phyloP scores from a whole-genome alignment of 163 green algal species.

The Chlamydomonas reinhardtii region DNA sequence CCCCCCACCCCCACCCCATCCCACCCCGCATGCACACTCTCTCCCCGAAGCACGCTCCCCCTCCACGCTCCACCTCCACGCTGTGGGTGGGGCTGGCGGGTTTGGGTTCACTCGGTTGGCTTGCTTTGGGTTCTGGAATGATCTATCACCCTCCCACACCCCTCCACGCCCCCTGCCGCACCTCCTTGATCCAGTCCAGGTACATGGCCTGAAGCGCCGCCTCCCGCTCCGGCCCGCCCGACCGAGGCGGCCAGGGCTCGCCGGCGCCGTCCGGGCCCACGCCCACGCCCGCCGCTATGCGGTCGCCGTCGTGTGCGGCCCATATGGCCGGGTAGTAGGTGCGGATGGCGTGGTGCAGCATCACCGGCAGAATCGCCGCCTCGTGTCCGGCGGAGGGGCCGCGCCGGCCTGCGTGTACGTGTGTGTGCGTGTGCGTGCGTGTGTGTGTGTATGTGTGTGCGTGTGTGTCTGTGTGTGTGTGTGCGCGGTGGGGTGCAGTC shows the following conservation, averaged over 20 bases:
- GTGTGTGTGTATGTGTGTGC: too few species aligned
- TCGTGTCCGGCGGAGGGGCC: constrained; percentile 64
- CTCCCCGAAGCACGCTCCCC: too few species aligned
- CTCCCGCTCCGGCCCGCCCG: not conserved
- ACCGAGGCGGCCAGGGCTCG: constrained; percentile 5
- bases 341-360: constrained; percentile 73
- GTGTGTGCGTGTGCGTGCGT: too few species aligned
- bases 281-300: constrained; percentile 29
- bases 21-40: too few species aligned
- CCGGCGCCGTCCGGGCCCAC: constrained; percentile 12
- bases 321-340: constrained; percentile 70
- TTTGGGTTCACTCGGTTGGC: too few species aligned
- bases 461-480: not conserved
- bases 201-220: constrained; percentile 67
- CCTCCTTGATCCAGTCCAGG: constrained; percentile 66
- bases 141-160: too few species aligned
- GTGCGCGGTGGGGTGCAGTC: not conserved
- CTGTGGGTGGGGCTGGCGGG: too few species aligned
- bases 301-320: constrained; percentile 49
- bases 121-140: too few species aligned
- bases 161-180: not conserved
- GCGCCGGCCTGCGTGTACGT: constrained; percentile 60
- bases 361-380: constrained; percentile 55
- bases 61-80: too few species aligned
- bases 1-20: too few species aligned